Evolutionary conservation across 345 rosid species (phyloP).

Genomic region (Eucalyptus lansdowneana): DNA sequence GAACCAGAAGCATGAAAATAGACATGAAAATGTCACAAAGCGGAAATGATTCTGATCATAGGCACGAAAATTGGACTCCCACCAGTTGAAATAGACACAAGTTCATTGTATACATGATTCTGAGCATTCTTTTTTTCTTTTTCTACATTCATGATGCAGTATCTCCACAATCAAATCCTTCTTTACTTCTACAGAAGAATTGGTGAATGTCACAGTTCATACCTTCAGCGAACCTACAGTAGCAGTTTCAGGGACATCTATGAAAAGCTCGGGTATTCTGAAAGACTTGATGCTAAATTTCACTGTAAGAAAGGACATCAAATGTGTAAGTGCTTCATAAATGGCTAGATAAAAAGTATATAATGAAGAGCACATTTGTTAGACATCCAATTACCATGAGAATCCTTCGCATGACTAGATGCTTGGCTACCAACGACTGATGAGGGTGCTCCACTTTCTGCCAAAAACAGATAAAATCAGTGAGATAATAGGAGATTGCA

Average conservation of each 20-base stretch:
- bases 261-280: constrained; percentile 74
- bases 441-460: constrained; percentile 37
- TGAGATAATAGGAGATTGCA: not conserved
- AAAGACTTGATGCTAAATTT: constrained; percentile 86
- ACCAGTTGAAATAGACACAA: not conserved
- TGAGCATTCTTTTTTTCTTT: not conserved
- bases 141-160: not conserved
- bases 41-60: not conserved
- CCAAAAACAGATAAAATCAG: not conserved
- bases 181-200: not conserved
- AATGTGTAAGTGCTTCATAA: constrained; percentile 2
- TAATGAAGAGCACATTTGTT: not conserved
- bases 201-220: not conserved
- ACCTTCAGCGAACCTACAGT: constrained; percentile 92
- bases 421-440: constrained; percentile 26
- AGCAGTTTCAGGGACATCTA: constrained; percentile 81
- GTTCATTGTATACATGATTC: not conserved
- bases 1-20: not conserved
- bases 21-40: not conserved
- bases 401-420: constrained; percentile 36
- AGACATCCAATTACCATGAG: constrained; percentile 44
- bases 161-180: not conserved
- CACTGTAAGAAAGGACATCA: constrained; percentile 41
- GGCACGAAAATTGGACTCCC: not conserved
- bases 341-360: not conserved